Evolutionary conservation across 108 stramenopile genomes (phyloP).

Genomic region (Stephanodiscus minutulus): DNA sequence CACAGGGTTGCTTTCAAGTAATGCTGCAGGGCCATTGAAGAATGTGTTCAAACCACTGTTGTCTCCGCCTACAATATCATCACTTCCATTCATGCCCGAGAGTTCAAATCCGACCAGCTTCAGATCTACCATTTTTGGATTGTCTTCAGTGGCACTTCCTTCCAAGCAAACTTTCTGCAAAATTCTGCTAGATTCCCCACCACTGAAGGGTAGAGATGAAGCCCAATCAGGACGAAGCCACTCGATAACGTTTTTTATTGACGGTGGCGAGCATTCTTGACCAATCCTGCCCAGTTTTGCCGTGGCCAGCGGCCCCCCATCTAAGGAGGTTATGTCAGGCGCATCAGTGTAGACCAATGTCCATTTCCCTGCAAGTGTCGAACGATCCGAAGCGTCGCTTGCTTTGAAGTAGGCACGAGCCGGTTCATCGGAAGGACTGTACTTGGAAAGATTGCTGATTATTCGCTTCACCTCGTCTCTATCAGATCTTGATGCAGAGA

Average conservation of each 20-base stretch:
- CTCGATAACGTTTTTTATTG: constrained; percentile 83
- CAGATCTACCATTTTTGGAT: constrained; percentile 60
- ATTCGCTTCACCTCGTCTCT: constrained; percentile 39
- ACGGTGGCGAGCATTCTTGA: constrained; percentile 74
- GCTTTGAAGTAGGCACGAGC: constrained; percentile 60
- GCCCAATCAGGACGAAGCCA: constrained; percentile 76
- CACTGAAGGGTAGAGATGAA: constrained; percentile 50
- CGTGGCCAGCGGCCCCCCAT: constrained; percentile 54
- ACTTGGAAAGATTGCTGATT: constrained; percentile 49
- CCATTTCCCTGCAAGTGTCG: constrained; percentile 73
- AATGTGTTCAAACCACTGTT: constrained; percentile 1
- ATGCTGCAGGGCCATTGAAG: constrained; percentile 45
- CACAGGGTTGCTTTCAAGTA: constrained; percentile 56
- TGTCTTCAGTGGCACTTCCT: constrained; percentile 49
- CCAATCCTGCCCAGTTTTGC: constrained; percentile 78
- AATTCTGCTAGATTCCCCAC: constrained; percentile 58
- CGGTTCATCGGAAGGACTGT: constrained; percentile 60
- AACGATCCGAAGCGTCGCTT: background rate
- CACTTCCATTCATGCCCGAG: constrained; percentile 9
- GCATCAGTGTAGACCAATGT: constrained; percentile 84
- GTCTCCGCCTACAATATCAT: constrained; percentile 15
- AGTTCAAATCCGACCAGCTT: constrained; percentile 71
- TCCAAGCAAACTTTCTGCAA: constrained; percentile 76
- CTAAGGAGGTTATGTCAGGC: constrained; percentile 79
- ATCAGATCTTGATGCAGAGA: constrained; percentile 54